These are phyloP conservation scores for Zygosaccharomyces lentus DNA, from an alignment of 805 yeast genomes.

Conservation along the genomic window DNA sequence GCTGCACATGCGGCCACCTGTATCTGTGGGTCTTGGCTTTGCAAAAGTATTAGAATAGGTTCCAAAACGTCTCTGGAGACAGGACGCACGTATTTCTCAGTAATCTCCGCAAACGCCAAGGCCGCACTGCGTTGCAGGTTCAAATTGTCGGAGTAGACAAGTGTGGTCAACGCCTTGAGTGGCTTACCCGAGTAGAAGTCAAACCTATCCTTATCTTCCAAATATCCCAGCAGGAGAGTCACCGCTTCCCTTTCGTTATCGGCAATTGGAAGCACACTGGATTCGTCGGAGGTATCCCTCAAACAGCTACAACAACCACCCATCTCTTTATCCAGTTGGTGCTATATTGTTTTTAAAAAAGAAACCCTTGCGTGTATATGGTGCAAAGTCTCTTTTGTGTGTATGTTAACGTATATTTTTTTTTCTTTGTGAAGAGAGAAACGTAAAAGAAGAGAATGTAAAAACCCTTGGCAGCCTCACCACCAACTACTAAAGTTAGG, in stretches of 20 bases:
- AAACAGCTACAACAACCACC: constrained; percentile 52
- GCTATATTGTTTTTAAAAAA: neutral
- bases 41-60: constrained; percentile 84
- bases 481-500: neutral
- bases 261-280: constrained; percentile 72
- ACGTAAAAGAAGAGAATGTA: neutral
- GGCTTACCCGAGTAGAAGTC: constrained; percentile 88
- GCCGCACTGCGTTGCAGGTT: constrained; percentile 97
- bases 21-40: constrained; percentile 86
- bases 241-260: constrained; percentile 98
- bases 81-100: constrained; percentile 90
- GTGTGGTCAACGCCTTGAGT: constrained; percentile 79
- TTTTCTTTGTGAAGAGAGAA: neutral
- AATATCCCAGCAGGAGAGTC: constrained; percentile 77
- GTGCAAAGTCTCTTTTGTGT: neutral
- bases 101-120: constrained; percentile 95
- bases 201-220: constrained; percentile 68
- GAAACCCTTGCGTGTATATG: neutral
- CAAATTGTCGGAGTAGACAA: constrained; percentile 91
- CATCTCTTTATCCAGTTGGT: constrained; percentile 32
- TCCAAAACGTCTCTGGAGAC: constrained; percentile 89
- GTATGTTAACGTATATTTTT: neutral
- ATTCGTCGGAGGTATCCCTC: constrained; percentile 36
- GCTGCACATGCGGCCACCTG: constrained; percentile 99
- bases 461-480: neutral